A percentile compares a stretch with the other conserved stretches of the same genome.
These are phyloP conservation scores for Melocanna baccifera DNA, from an alignment of 176 grass and related monocot genomes.

Conservation along the genomic window DNA sequence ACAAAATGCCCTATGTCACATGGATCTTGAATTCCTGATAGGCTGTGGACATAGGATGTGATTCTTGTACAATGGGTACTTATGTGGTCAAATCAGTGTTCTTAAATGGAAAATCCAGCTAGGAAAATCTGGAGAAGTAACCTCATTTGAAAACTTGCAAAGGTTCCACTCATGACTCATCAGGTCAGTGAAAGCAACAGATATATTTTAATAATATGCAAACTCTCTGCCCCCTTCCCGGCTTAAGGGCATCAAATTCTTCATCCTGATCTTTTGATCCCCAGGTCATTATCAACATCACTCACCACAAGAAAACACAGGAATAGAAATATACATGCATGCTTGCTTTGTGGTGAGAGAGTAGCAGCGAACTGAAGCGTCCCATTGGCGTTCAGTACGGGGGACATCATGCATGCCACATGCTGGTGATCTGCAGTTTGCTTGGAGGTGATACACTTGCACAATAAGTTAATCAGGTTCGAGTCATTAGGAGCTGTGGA, in stretches of 20 bases:
- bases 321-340: neutral
- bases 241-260: conserved; percentile 25
- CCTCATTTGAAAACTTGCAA: neutral
- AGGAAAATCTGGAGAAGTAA: neutral
- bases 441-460: conserved; percentile 2
- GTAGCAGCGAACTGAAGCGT: conserved; percentile 18
- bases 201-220: neutral
- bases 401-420: conserved; percentile 22
- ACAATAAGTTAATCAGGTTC: neutral
- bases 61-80: neutral
- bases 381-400: neutral
- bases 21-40: neutral
- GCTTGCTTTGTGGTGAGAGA: conserved; percentile 28
- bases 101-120: conserved; percentile 11
- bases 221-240: neutral
- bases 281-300: conserved; percentile 9
- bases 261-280: conserved; percentile 33
- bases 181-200: conserved; percentile 14
- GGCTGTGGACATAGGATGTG: neutral
- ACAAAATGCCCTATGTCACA: neutral
- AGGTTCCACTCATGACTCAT: conserved; percentile 9
- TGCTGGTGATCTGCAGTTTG: conserved; percentile 4
- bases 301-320: neutral
- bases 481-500: neutral
- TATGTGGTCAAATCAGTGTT: conserved; percentile 1